Evolutionary conservation across 805 yeast genomes (phyloP), one percentile per base, ranked within the genome.

Genomic region (Lipomyces yamadae): DNA sequence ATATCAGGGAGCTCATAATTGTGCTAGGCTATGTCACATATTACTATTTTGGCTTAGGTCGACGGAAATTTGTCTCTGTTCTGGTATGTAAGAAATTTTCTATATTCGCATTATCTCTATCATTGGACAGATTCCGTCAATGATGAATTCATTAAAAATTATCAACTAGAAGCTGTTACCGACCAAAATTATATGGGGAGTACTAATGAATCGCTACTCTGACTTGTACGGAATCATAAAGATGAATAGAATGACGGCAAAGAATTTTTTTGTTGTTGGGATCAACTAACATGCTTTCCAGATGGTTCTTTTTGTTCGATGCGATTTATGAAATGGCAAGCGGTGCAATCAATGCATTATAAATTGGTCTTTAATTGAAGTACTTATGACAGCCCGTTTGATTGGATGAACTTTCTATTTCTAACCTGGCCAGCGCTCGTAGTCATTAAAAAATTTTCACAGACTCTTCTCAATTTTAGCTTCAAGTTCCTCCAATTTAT

Each of bases 121-220:
- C 24, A 24, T 24, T 24, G 24, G 24, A 24, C 24, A 24, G 18
- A n/a, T 15, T 42, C 48, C 48, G 48, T 42, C 24, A 8, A 58
- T 68, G 71, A 68, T 68, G 71, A 68, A 62, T 65, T 48, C 63
- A 55, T 65, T 33, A 35, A 53, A 62, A 32, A 35, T 24, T 63
- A 64, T 64, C 69, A 67, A 67, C 70, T 67, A 67, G 70, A 67
- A 67, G 70, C 70, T 62, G 61, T 67, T 58, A 42, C 72, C 65
- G 70, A 70, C 71, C 18, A 10, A n/a, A n/a, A 24, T 24, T 57
- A 45, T 15, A 62, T 65, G 71, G 68, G 68, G 72, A 68, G 29
- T 29, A 24, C 34, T 54, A 50, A 62, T 67, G 72, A 70, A 70
- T 67, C 72, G 72, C 72, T 70, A 70, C 71, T 70, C 72, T 70